Evolutionary conservation across 805 yeast genomes (phyloP).

Genomic region (Lipomyces mesembrius): DNA sequence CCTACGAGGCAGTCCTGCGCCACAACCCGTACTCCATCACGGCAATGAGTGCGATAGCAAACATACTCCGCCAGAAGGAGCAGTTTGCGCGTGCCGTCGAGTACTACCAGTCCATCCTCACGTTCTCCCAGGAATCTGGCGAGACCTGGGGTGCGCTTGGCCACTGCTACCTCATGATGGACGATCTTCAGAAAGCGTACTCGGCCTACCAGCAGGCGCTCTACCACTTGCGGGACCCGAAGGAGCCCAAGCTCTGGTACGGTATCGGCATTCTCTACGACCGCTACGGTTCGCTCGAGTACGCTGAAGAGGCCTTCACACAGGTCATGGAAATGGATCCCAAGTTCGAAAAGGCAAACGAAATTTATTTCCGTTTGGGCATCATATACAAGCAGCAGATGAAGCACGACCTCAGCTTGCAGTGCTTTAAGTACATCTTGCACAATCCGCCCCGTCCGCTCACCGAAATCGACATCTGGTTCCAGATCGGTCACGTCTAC

Average conservation of each 20-base stretch:
- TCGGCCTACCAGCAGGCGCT: conserved; percentile 96
- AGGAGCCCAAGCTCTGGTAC: conserved; percentile 97
- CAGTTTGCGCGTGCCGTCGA: conserved; percentile 95
- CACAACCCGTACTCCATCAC: conserved; percentile 85
- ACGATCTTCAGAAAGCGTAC: conserved; percentile 93
- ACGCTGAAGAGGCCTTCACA: conserved; percentile 98
- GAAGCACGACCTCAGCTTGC: conserved; percentile 82
- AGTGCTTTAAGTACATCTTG: conserved; percentile 91
- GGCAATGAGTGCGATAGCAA: conserved; percentile 83
- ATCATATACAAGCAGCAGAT: conserved; percentile 95
- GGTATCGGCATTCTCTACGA: conserved; percentile 97
- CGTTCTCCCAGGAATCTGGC: conserved; percentile 82
- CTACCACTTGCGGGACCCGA: conserved; percentile 86
- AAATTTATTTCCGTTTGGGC: conserved; percentile 93
- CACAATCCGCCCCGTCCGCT: conserved; percentile 92
- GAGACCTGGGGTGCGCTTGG: conserved; percentile 92
- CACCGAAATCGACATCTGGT: conserved; percentile 97
- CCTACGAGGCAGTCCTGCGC: conserved; percentile 85
- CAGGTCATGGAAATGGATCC: conserved; percentile 95
- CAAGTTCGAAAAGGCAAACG: conserved; percentile 92
- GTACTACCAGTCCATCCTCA: conserved; percentile 83
- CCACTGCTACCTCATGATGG: conserved; percentile 95
- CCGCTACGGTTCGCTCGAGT: conserved; percentile 92
- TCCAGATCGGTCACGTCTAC: conserved; percentile 93
- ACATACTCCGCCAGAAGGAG: conserved; percentile 84